Conservation (phyloP, 345 rosid genomes). For the Psidium friedrichsthalianum region DNA sequence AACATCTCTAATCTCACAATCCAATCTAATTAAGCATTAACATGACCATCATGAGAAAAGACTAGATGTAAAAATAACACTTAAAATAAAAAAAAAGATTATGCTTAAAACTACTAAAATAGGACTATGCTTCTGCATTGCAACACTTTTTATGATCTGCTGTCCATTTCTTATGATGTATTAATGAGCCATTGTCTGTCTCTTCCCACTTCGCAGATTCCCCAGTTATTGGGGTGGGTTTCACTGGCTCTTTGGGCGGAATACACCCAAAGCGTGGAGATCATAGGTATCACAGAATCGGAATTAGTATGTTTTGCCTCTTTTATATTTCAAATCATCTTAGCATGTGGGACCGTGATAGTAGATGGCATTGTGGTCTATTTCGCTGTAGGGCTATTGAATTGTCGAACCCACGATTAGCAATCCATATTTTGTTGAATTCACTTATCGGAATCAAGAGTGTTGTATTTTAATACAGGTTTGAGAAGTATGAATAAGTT, state of each 20-base stretch:
- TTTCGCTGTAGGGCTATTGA: neutral
- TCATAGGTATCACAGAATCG: slow-evolving; percentile 38
- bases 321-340: neutral
- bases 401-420: neutral
- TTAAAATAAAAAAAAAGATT: neutral
- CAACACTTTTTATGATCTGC: neutral
- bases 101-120: neutral
- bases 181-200: neutral
- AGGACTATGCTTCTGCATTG: neutral
- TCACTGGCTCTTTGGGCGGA: slow-evolving; percentile 72
- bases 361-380: neutral
- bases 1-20: neutral
- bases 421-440: neutral
- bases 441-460: neutral
- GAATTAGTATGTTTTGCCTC: neutral
- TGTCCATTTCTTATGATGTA: neutral
- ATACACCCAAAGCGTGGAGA: slow-evolving; percentile 59
- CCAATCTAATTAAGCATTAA: neutral
- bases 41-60: neutral
- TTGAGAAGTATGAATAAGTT: neutral
- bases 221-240: slow-evolving; percentile 81
- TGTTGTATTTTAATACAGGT: neutral
- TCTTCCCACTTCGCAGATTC: slow-evolving; percentile 27
- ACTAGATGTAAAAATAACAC: neutral
- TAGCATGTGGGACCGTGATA: neutral